These are phyloP conservation scores for Olyra latifolia DNA, from an alignment of 176 grass and related monocot species.

Conservation along the genomic window DNA sequence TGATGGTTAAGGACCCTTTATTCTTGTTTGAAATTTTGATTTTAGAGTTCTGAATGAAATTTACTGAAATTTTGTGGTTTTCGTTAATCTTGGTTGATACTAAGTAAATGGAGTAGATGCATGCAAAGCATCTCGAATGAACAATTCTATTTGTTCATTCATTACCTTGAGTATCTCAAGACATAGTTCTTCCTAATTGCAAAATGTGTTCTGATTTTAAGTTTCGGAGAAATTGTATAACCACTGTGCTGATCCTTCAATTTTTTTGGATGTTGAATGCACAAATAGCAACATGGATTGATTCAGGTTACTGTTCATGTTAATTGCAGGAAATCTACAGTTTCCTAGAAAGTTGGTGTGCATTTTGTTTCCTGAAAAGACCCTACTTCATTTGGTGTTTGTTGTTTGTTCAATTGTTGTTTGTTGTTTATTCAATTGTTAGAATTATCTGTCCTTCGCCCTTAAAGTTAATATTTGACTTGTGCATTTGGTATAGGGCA, in stretches of 20 bases:
- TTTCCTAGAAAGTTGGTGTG: not conserved
- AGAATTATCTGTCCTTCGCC: constrained; percentile 4
- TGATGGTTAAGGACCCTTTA: too few relatives aligned
- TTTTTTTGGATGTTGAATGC: constrained; percentile 8
- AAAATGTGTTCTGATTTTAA: not conserved
- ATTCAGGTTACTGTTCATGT: not conserved
- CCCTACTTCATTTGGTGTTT: not conserved
- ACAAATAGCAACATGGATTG: constrained; percentile 5
- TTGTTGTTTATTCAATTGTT: constrained; percentile 1
- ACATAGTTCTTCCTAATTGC: not conserved
- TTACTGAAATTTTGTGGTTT: too few relatives aligned
- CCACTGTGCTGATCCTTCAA: not conserved
- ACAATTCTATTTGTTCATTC: not conserved
- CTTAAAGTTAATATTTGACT: not conserved
- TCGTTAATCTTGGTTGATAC: not conserved
- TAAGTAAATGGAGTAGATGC: not conserved
- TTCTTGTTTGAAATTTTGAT: too few relatives aligned
- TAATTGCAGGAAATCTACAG: not conserved
- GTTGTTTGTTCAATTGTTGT: not conserved
- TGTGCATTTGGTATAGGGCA: constrained; percentile 22
- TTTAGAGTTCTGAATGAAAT: too few relatives aligned
- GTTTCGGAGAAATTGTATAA: constrained; percentile 8
- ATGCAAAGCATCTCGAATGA: not conserved
- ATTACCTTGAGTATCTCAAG: not conserved
- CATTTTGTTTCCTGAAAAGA: not conserved